Evolutionary conservation across 805 yeast genomes (phyloP).

Genomic region (Wickerhamiella azyma): DNA sequence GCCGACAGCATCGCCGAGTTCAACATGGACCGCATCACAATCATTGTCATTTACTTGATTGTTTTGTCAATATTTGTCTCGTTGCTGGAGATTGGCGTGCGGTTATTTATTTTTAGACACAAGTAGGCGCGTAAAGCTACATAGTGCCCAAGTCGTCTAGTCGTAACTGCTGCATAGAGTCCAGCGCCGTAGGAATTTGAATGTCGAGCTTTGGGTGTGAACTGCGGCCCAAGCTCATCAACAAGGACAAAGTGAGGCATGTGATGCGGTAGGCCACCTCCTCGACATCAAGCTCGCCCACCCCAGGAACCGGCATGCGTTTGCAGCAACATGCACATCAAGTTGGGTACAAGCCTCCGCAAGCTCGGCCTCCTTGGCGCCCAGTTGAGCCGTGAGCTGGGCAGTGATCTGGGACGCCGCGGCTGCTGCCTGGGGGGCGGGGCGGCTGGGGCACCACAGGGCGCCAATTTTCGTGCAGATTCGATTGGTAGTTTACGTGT

Average conservation of each 20-base stretch:
- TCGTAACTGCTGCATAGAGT: too few species aligned
- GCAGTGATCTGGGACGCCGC: not conserved
- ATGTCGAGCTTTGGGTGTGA: too few species aligned
- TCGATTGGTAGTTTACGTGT: not conserved
- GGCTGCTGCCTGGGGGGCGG: not conserved
- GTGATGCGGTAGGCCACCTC: constrained; percentile 20
- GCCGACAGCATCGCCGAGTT: constrained; percentile 90
- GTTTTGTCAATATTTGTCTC: constrained; percentile 58
- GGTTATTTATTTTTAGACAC: constrained; percentile 13
- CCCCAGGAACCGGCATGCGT: constrained; percentile 5
- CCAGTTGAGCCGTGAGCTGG: not conserved
- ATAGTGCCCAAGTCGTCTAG: too few species aligned
- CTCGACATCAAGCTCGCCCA: constrained; percentile 12
- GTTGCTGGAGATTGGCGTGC: constrained; percentile 17
- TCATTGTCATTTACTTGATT: constrained; percentile 76
- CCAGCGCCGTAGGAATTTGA: too few species aligned
- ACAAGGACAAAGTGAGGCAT: not conserved
- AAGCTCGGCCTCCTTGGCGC: constrained; percentile 12
- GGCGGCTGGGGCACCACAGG: too few species aligned
- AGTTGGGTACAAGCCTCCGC: constrained; percentile 15
- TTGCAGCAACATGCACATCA: constrained; percentile 18
- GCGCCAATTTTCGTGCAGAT: not conserved
- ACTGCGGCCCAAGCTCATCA: too few species aligned
- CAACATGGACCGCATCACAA: constrained; percentile 81
- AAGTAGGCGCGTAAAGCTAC: not conserved